Evolutionary conservation across 129 eudicot species (phyloP).

Genomic region (Solidago caesia): DNA sequence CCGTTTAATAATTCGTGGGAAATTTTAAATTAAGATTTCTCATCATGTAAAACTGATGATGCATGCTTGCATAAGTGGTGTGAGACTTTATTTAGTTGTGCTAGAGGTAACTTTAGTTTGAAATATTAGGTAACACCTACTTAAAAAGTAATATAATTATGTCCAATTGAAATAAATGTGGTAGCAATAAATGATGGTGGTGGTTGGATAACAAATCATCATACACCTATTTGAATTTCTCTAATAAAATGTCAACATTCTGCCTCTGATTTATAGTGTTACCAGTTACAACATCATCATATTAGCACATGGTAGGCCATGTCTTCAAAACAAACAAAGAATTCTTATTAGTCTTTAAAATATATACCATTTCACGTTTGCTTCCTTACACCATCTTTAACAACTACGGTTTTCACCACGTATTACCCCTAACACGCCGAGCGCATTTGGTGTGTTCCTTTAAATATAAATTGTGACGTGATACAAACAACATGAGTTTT

Average conservation of each 20-base stretch:
- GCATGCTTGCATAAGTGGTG: conserved; percentile 13
- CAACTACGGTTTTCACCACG: too few species aligned
- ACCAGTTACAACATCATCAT: conserved; percentile 17
- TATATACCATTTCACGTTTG: neutral
- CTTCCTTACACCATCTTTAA: too few species aligned
- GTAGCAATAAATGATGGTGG: conserved; percentile 27
- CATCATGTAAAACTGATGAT: conserved; percentile 9
- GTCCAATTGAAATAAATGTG: conserved; percentile 22
- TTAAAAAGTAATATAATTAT: conserved; percentile 28
- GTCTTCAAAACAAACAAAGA: neutral
- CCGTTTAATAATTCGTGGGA: neutral
- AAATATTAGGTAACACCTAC: conserved; percentile 20
- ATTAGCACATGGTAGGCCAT: conserved; percentile 32
- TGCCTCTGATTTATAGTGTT: neutral
- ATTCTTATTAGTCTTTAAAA: neutral
- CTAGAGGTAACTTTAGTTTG: conserved; percentile 12
- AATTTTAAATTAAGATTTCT: neutral
- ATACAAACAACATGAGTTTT: too few species aligned
- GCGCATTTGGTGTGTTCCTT: too few species aligned
- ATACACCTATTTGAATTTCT: conserved; percentile 29
- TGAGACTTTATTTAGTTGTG: conserved; percentile 14
- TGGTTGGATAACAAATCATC: conserved; percentile 32
- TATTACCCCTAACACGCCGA: too few species aligned
- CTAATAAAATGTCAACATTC: conserved; percentile 19
- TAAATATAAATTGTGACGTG: too few species aligned